Conservation (phyloP, 352 stramenopile species). For the Pythium sp. region DNA sequence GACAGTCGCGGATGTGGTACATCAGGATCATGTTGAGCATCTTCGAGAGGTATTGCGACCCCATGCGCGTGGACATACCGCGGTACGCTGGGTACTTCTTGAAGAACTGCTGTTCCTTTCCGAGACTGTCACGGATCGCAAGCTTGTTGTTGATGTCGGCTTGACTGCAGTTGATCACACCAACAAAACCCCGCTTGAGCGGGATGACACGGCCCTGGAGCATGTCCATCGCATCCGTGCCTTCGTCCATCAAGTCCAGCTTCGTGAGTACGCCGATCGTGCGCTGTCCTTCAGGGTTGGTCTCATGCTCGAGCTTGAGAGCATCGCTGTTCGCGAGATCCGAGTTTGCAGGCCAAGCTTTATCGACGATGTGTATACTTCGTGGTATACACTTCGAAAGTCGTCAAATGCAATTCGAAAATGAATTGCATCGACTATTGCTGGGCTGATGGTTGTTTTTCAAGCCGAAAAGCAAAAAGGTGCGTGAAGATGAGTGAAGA, state of each 20-base stretch:
- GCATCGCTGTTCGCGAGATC: constrained; percentile 99
- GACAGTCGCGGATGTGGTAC: constrained; percentile 98
- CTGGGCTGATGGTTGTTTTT: neutral
- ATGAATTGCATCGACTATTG: neutral
- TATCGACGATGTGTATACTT: too few relatives aligned
- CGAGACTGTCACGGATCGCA: constrained; percentile 92
- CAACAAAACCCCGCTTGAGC: constrained; percentile 97
- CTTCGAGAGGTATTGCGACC: constrained; percentile 95
- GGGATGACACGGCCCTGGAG: constrained; percentile 96
- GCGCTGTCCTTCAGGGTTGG: constrained; percentile 90
- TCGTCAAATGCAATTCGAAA: neutral
- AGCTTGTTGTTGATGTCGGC: constrained; percentile 97
- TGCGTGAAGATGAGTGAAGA: neutral
- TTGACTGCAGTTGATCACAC: constrained; percentile 98
- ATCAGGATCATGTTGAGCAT: constrained; percentile 99
- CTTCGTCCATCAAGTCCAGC: constrained; percentile 99
- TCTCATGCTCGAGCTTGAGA: constrained; percentile 96
- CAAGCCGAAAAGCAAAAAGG: neutral
- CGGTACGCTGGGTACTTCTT: constrained; percentile 96
- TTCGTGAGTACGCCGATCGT: constrained; percentile 99
- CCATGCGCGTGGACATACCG: constrained; percentile 91
- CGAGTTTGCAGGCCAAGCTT: constrained; percentile 90
- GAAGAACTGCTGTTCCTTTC: constrained; percentile 98
- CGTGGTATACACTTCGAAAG: too few relatives aligned
- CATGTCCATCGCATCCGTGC: constrained; percentile 97